Evolutionary conservation across 2,329 filamentous ascomycete genomes (phyloP), one percentile per base, ranked within the genome.

Genomic region (Sporothrix luriei): DNA sequence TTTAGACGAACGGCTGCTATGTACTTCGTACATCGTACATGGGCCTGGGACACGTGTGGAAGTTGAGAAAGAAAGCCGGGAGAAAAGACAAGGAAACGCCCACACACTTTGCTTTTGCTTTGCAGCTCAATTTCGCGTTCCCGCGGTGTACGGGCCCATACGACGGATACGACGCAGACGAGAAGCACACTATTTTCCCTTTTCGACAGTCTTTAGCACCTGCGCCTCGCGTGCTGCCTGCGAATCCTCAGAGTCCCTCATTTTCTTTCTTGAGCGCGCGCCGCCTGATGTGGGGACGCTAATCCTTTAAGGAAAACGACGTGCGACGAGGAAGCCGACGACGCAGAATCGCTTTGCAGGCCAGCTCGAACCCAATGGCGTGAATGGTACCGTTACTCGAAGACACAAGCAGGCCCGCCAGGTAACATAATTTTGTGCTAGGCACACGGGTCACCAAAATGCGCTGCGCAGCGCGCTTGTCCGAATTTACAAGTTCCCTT

Each of bases 81-180:
- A 38, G 19, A 57, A 7, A 33, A 55, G 29, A 24, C 55, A 24
- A 4, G 7, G 19, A 55, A 55, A 55, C 26, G 6, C 13, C 3
- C 13, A 5, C 9, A 33, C 51, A 4, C 14, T 6, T 33, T 5
- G 0, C 9, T 33, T 33, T 33, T 16, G 54, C 54, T 38, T 57
- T n/a, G 6, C 55, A 61, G 33, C 55, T 43, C 9, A 61, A 61
- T 61, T 61, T 61, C 55, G 55, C 33, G 7, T 43, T 61, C 33
- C 38, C 9, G 19, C 55, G 16, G 33, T 19, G 33, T 40, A 61
- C 33, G 55, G 33, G 59, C 38, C 29, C 40, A 62, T 62, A 62
- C 59, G 59, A 62, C 43, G 24, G 38, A 48, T 62, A 62, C 59
- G 59, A 62, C 29, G 43, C 59, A 62, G 59, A 43, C 24, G 26